Evolutionary conservation across 768 basidiomycete genomes (phyloP), one percentile per base, ranked within the genome.

Genomic region (Psilocybe tampanensis): DNA sequence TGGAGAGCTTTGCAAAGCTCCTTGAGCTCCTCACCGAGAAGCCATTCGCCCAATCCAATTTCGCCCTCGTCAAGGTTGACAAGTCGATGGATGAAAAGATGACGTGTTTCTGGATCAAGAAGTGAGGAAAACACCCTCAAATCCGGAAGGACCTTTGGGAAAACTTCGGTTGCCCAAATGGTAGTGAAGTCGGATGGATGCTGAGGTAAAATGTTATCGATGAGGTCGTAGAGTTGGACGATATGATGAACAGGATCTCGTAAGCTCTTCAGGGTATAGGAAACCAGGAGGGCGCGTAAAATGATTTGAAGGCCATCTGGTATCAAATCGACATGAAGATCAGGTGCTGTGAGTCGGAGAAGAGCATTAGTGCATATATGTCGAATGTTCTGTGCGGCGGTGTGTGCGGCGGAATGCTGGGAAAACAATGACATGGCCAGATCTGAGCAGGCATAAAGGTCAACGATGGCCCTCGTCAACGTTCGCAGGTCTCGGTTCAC

Each of bases 1-100:
- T 74, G 72, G 19, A 85, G 70, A 19, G 70, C 65, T 12, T 67
- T 68, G 7, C 70, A 70, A 44, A 88, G 70, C n/a, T 76, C 70
- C 66, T 82, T 84, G 56, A 88, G 63, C 58, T 89, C 87, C 60
- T 88, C 83, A n/a, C 71, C 64, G 8, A 93, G 62, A 22, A 92
- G 63, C 89, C 89, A 93, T 57, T 89, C 86, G 17, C 83, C 86
- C 2, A 89, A 70, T 2, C 84, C 85, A 19, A 81, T 69, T 22
- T 76, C 68, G 2, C 82, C 84, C 5, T 75, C 68, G 60, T 93
- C 91, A 13, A 92, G 68, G 17, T 68, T 73, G 19, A 81, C 73
- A 2, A 92, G 75, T 5, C 84, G 78, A 45, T 78, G 71, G 23
- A 91, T 65, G 22, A 92, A 66, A 36, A 77, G 75, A 2, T 78